Base-by-base conservation (phyloP, 139 green algal genomes). In the Gonium pectorale region DNA sequence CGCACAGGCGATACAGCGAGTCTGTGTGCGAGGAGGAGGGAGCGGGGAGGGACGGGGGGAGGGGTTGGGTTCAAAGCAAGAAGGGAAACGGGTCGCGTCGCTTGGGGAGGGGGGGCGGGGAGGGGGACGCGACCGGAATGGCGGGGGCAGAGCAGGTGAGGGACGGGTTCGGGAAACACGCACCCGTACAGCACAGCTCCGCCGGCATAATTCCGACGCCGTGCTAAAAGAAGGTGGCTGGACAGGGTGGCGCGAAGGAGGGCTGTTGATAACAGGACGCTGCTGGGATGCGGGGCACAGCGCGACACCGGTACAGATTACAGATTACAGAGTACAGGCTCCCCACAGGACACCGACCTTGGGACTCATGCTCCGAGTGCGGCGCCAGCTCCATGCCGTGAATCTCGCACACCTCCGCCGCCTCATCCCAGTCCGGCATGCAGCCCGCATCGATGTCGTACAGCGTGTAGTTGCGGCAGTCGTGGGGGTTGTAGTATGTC, bases 391-490 rank as follows among this genome's bases (percentile, higher is more conserved):
- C 62, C 62, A 24, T 13, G 3, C 62, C 62, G 4, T 37, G 13
- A 15, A 1, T 15, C 31, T 68, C 31, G 31, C 62, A 68, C 11
- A 29, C 21, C n/a, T 9, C 8, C 31, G 11, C 29, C 22, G 62
- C 62, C 9, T 41, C 15, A 5, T 21, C 11, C 31, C 31, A 41
- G 31, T 44, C 3, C 31, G 31, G 62, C n/a, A 68, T 40, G 62
- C 62, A 68, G 62, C 31, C 31, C n/a, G 62, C 62, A 38, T 41
- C 3, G 13, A 68, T 13, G 62, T 68, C 62, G 31, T 37, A 68
- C 62, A 68, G 62, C 13, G 62, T 68, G 62, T 68, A 68, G n/a
- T n/a, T 68, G 2, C 31, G 31, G 62, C 62, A 68, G 24, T 68
- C 62, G 1, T 19, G 11, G 31, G 62, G 9, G 62, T 41, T 68